phyloP scores from a whole-genome alignment of 2,329 filamentous ascomycete species.

The Fusarium concolor region DNA sequence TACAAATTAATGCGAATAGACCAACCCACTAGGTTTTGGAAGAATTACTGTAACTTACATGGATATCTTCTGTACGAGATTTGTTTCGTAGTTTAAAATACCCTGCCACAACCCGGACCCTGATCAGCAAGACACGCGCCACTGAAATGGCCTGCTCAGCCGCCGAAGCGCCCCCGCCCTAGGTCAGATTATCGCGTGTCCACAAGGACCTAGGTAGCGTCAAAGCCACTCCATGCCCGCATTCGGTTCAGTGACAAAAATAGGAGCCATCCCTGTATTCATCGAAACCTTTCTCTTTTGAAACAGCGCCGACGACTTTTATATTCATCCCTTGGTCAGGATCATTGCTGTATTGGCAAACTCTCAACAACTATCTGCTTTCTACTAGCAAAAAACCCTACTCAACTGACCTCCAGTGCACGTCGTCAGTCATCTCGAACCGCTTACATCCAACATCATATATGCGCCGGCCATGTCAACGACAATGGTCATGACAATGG shows the following conservation, averaged over 20 bases:
- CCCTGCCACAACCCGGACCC: constrained; percentile 32
- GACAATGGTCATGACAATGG: constrained; percentile 54
- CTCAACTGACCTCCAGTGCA: neutral
- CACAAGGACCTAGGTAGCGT: too few species aligned
- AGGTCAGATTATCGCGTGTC: constrained; percentile 17
- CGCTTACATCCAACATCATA: constrained; percentile 10
- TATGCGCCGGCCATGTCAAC: constrained; percentile 38
- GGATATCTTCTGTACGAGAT: constrained; percentile 1
- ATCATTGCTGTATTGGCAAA: neutral
- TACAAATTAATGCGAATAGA: neutral
- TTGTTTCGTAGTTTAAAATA: constrained; percentile 25
- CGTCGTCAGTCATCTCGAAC: neutral
- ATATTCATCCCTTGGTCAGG: constrained; percentile 14
- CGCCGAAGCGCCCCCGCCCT: constrained; percentile 30
- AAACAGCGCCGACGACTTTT: constrained; percentile 21
- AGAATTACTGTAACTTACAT: constrained; percentile 6
- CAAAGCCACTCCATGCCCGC: constrained; percentile 41
- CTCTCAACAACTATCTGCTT: neutral
- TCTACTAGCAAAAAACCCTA: neutral
- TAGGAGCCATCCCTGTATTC: constrained; percentile 22
- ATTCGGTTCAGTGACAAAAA: constrained; percentile 12
- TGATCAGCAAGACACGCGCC: constrained; percentile 32
- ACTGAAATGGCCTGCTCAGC: constrained; percentile 36
- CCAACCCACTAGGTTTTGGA: neutral
- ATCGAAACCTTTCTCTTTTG: constrained; percentile 26